Evolutionary conservation across 1,284 basidiomycete species (phyloP).

Genomic region (Moesziomyces parantarcticus): DNA sequence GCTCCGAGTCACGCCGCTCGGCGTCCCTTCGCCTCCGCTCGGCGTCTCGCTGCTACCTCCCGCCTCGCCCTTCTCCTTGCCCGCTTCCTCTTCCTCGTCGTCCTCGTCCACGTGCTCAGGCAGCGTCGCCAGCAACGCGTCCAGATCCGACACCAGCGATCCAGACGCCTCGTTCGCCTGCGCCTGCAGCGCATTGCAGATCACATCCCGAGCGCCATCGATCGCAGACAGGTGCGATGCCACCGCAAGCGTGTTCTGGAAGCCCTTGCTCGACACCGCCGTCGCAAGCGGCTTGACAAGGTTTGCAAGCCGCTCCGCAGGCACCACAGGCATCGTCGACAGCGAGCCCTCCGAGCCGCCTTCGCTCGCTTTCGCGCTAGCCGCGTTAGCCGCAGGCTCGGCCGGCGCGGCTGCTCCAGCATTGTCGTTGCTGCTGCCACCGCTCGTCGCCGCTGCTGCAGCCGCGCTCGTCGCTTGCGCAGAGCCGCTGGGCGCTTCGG

Average conservation of each 20-base stretch:
- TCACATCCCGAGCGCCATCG: conserved; percentile 55
- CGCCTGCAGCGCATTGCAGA: conserved; percentile 56
- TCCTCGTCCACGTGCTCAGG: conserved; percentile 48
- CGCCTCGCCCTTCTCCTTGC: conserved; percentile 11
- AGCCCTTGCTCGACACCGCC: conserved; percentile 62
- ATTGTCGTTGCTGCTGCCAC: conserved; percentile 2
- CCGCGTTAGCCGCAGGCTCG: conserved; percentile 1
- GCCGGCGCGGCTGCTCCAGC: neutral
- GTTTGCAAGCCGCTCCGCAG: conserved; percentile 55
- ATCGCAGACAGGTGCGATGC: conserved; percentile 60
- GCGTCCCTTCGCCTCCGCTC: neutral
- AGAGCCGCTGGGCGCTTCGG: conserved; percentile 25
- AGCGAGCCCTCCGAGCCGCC: conserved; percentile 6
- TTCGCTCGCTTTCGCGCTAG: conserved; percentile 1
- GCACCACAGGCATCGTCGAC: conserved; percentile 36
- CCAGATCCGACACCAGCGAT: conserved; percentile 55
- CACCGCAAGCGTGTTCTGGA: conserved; percentile 66
- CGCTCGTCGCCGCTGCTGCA: neutral
- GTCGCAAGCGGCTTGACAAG: conserved; percentile 64
- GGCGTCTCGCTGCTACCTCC: neutral
- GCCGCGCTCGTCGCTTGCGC: conserved; percentile 3
- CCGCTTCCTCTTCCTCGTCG: conserved; percentile 35
- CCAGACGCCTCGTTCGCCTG: conserved; percentile 58
- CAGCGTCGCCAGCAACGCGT: conserved; percentile 54
- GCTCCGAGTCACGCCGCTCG: conserved; percentile 31